Evolutionary conservation across 352 stramenopile genomes (phyloP).

Genomic region (Globisporangium cylindrosporum): DNA sequence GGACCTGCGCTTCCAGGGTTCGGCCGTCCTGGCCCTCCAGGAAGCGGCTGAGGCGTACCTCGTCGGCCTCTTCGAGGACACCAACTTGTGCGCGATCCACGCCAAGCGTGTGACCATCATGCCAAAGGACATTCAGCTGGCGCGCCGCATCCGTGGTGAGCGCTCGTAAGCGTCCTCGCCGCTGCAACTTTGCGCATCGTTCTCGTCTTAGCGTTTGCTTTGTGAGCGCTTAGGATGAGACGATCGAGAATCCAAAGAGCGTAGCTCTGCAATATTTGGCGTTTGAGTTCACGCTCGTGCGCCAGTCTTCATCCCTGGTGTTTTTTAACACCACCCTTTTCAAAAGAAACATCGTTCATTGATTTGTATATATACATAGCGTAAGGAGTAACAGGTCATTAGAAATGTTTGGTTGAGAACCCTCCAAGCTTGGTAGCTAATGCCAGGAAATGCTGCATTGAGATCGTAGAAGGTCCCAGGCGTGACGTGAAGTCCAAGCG

Average conservation of each 20-base stretch:
- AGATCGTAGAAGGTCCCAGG: too few species aligned
- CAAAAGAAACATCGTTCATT: slow-evolving; percentile 29
- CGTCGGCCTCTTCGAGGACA: slow-evolving; percentile 94
- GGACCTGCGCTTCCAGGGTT: slow-evolving; percentile 88
- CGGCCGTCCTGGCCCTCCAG: slow-evolving; percentile 82
- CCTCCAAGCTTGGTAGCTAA: too few species aligned
- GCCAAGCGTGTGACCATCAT: slow-evolving; percentile 96
- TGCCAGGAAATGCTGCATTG: too few species aligned
- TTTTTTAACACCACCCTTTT: slow-evolving; percentile 86
- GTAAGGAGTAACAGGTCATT: too few species aligned
- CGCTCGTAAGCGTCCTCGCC: slow-evolving; percentile 75
- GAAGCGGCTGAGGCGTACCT: slow-evolving; percentile 92
- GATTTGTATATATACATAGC: too few species aligned
- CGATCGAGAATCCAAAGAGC: background rate
- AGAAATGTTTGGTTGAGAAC: too few species aligned
- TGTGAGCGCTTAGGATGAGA: background rate
- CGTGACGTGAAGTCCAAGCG: too few species aligned
- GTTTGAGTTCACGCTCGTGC: background rate
- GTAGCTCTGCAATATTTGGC: background rate
- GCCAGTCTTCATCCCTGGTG: slow-evolving; percentile 47
- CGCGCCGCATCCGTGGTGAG: slow-evolving; percentile 90
- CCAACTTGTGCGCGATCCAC: slow-evolving; percentile 95
- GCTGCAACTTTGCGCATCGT: slow-evolving; percentile 41
- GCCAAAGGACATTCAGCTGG: slow-evolving; percentile 95
- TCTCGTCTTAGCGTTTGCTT: background rate